These are phyloP conservation scores for Kluyveromyces siamensis DNA, from an alignment of 805 yeast genomes.

Conservation along the genomic window DNA sequence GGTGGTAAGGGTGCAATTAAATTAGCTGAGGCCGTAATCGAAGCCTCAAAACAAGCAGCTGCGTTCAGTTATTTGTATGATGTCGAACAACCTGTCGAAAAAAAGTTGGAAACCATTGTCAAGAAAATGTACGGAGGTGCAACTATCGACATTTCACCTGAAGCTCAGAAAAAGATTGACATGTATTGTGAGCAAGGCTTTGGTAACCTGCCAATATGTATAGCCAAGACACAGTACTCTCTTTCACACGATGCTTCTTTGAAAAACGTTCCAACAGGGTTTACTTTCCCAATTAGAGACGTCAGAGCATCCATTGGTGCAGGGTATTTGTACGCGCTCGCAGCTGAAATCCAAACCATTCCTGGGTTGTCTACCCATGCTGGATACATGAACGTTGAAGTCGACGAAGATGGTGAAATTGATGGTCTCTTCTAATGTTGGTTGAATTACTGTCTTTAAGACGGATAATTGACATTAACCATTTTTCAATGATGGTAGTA, in stretches of 20 bases:
- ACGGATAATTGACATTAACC: background rate
- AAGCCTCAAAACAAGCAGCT: constrained; percentile 47
- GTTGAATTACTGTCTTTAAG: background rate
- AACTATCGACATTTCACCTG: constrained; percentile 69
- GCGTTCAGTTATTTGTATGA: constrained; percentile 61
- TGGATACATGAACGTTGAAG: constrained; percentile 96
- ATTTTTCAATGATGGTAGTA: background rate
- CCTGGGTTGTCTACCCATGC: constrained; percentile 96
- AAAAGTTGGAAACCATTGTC: constrained; percentile 72
- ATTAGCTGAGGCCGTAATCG: constrained; percentile 75
- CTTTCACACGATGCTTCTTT: constrained; percentile 87
- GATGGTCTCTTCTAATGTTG: constrained; percentile 70
- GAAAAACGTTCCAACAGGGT: constrained; percentile 93
- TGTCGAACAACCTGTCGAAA: constrained; percentile 62
- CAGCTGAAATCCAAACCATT: constrained; percentile 94
- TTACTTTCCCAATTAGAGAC: constrained; percentile 89
- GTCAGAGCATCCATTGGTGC: constrained; percentile 94
- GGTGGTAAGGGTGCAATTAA: constrained; percentile 89
- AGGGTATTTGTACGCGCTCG: constrained; percentile 91
- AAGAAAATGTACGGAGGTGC: constrained; percentile 89
- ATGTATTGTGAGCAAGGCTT: constrained; percentile 81
- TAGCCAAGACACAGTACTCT: constrained; percentile 96
- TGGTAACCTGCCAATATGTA: constrained; percentile 85
- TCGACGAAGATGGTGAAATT: constrained; percentile 80
- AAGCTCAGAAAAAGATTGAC: constrained; percentile 74